Conservation (phyloP, 1,284 basidiomycete species). For the Sanguinoderma infundibulare region DNA sequence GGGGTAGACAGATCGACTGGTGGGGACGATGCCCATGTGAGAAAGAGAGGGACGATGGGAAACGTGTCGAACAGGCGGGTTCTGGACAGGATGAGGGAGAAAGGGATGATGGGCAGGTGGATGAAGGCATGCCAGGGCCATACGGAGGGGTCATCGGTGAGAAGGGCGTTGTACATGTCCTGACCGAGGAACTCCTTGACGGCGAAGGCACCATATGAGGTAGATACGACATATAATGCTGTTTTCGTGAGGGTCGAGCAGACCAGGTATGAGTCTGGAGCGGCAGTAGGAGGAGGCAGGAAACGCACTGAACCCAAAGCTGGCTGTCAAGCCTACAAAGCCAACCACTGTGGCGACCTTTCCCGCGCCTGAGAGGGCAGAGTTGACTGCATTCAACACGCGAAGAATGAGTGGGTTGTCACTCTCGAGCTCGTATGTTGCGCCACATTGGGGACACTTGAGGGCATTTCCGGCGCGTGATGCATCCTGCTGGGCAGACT, state of each 20-base stretch:
- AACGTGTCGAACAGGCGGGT: constrained; percentile 52
- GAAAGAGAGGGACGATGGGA: constrained; percentile 60
- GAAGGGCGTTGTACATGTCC: constrained; percentile 61
- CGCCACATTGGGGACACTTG: constrained; percentile 79
- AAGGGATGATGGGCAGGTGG: constrained; percentile 68
- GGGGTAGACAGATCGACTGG: constrained; percentile 37
- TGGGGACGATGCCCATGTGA: constrained; percentile 64
- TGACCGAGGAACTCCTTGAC: constrained; percentile 68
- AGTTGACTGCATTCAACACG: constrained; percentile 54
- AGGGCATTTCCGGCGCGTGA: constrained; percentile 61
- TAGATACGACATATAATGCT: constrained; percentile 67
- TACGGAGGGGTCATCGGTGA: constrained; percentile 65
- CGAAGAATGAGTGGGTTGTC: constrained; percentile 56
- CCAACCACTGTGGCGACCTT: constrained; percentile 52
- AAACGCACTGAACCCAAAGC: constrained; percentile 45
- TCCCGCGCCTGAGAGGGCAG: constrained; percentile 51
- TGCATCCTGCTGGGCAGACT: constrained; percentile 60
- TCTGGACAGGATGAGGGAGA: constrained; percentile 60
- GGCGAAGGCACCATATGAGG: constrained; percentile 76
- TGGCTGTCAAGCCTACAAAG: constrained; percentile 46
- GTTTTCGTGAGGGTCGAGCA: not conserved
- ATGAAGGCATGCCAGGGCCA: constrained; percentile 76
- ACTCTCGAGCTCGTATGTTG: constrained; percentile 68
- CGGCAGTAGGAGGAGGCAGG: not conserved
- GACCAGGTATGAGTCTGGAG: too few species aligned